Evolutionary conservation across 345 rosid genomes (phyloP), one percentile per base, ranked within the genome.

Genomic region (Rhodamnia rubescens): DNA sequence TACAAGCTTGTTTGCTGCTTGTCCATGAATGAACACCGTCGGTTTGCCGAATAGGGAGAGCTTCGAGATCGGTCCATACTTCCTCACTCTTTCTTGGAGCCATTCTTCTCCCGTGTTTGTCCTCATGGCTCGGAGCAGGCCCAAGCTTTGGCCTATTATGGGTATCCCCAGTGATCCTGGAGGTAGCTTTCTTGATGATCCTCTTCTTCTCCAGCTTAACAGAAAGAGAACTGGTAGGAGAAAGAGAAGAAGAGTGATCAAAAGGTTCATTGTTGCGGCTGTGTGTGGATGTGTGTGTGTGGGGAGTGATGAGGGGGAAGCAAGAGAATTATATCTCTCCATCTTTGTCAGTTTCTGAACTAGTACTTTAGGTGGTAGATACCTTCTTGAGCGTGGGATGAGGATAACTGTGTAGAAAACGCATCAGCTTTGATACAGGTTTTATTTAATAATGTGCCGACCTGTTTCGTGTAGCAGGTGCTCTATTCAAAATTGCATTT

Each of bases 81-180:
- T 90, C 8, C 58, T 56, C 40, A 83, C 87, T 83, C 93, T 88
- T 40, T 80, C 82, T 9, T 83, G 85, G 53, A 93, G 12, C 93
- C 93, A 89, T 50, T 89, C 75, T 6, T 93, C 93, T 7, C 90
- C 90, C 3, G 87, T 90, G 87, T 93, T 92, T 74, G 91, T 88
- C 87, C 87, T 86, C 93, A 89, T 88, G 64, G 92, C 87, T 21
- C 84, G 86, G 44, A 90, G 92, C 57, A 93, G 90, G 49, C 69
- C 49, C 0, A 93, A 85, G 88, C 94, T 92, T n/a, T 91, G 96
- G 86, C 96, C 92, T 69, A 93, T 88, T 7, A 93, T 21, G 9
- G 93, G 94, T 11, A 93, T 14, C 74, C 96, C 96, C 15, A 92
- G 86, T 22, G 93, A 94, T 27, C 93, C 93, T 26, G 93, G 95